Evolutionary conservation across 169 alveolate species (phyloP).

Genomic region (Miamiensis avidus): DNA sequence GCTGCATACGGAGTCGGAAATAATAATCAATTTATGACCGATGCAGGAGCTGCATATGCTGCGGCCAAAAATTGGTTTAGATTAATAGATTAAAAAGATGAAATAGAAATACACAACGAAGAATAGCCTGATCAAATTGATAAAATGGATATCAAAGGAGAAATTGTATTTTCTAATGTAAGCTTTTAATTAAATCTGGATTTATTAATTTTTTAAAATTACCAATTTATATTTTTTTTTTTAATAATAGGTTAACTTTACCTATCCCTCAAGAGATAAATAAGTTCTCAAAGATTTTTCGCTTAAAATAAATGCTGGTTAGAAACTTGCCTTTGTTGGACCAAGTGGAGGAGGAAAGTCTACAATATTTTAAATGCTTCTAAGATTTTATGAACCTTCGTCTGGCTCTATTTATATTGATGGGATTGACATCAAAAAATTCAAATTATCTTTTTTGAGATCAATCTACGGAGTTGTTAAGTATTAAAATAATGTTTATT

Average conservation of each 20-base stretch:
- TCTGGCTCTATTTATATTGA: conserved; percentile 43
- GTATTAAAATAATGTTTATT: too few species aligned
- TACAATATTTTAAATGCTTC: conserved; percentile 43
- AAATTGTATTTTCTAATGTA: conserved; percentile 68
- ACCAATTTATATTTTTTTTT: conserved; percentile 47
- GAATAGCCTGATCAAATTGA: too few species aligned
- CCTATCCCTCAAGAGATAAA: conserved; percentile 52
- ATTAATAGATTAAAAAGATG: conserved; percentile 22
- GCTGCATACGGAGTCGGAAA: conserved; percentile 61
- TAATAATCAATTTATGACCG: conserved; percentile 57
- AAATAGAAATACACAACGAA: not conserved
- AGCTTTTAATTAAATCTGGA: conserved; percentile 72
- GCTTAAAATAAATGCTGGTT: conserved; percentile 36
- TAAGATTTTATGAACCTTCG: conserved; percentile 57
- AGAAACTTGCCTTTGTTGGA: conserved; percentile 60
- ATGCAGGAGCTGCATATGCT: conserved; percentile 44
- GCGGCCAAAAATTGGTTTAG: conserved; percentile 27
- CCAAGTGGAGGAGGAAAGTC: conserved; percentile 62
- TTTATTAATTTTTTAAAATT: too few species aligned
- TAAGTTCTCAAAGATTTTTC: conserved; percentile 45
- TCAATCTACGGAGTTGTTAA: conserved; percentile 44
- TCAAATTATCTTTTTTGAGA: conserved; percentile 29
- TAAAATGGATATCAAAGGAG: conserved; percentile 29
- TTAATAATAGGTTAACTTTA: conserved; percentile 51
- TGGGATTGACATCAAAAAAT: conserved; percentile 45